Conservation (phyloP, 371 early-diverging fungal genomes). For the Dichotomocladium elegans region DNA sequence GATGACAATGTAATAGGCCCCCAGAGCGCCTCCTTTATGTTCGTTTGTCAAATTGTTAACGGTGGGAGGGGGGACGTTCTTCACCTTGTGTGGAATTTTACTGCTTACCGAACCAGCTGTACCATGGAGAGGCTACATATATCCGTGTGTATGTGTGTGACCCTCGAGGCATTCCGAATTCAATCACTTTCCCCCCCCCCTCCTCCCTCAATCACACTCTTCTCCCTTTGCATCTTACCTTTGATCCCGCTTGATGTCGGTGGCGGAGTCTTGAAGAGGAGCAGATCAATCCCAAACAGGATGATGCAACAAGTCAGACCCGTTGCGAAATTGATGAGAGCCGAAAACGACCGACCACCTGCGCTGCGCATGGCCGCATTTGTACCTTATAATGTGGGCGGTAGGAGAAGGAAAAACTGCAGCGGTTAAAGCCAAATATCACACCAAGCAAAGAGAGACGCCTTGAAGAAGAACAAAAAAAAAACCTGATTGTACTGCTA, state of each 20-base stretch:
- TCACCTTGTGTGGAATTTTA: not conserved
- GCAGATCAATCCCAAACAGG: conserved; percentile 24
- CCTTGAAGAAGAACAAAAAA: not conserved
- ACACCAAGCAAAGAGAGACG: too few species aligned
- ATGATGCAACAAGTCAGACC: conserved; percentile 12
- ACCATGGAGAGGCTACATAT: conserved; percentile 29
- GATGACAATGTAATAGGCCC: conserved; percentile 48
- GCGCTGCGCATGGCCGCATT: conserved; percentile 25
- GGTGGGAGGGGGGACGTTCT: too few species aligned
- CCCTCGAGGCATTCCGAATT: too few species aligned
- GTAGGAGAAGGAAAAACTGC: too few species aligned
- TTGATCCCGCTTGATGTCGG: conserved; percentile 13
- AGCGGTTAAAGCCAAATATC: too few species aligned
- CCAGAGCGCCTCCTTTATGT: conserved; percentile 37
- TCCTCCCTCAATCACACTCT: too few species aligned
- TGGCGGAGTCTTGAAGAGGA: conserved; percentile 14
- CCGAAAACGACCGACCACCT: conserved; percentile 27
- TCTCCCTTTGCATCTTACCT: too few species aligned
- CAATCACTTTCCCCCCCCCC: too few species aligned
- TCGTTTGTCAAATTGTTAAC: not conserved
- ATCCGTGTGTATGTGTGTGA: too few species aligned
- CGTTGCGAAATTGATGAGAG: conserved; percentile 16
- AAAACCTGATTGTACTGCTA: conserved; percentile 9
- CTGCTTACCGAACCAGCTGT: conserved; percentile 21
- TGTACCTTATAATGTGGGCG: conserved; percentile 8